Evolutionary conservation across 1,139 yeast species (phyloP).

Genomic region (Blastobotrys capitulatus): DNA sequence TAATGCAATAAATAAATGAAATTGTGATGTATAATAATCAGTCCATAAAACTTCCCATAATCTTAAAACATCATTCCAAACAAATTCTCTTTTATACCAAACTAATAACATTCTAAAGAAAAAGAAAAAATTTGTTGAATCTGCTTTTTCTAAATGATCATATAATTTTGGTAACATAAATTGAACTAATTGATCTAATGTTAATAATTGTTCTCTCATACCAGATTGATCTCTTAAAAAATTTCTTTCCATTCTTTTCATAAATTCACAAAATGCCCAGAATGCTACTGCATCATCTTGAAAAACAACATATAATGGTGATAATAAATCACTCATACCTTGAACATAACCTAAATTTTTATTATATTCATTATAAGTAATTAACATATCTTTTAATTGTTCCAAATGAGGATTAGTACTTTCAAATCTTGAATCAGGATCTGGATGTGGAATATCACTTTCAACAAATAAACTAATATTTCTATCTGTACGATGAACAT

Average conservation of each 20-base stretch:
- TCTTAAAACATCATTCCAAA: conserved; percentile 67
- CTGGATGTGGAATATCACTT: conserved; percentile 45
- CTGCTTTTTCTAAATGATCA: conserved; percentile 78
- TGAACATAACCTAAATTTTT: conserved; percentile 88
- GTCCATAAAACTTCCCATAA: conserved; percentile 95
- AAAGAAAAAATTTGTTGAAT: conserved; percentile 84
- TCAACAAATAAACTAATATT: conserved; percentile 59
- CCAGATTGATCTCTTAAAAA: conserved; percentile 89
- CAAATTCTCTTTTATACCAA: conserved; percentile 91
- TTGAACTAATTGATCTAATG: conserved; percentile 76
- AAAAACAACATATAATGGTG: conserved; percentile 75
- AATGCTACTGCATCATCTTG: conserved; percentile 78
- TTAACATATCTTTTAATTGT: conserved; percentile 67
- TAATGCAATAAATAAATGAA: conserved; percentile 78
- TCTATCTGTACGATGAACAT: conserved; percentile 88
- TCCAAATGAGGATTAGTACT: conserved; percentile 64
- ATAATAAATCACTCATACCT: conserved; percentile 92
- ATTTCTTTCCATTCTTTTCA: conserved; percentile 95
- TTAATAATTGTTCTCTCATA: conserved; percentile 80
- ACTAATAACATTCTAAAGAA: conserved; percentile 92
- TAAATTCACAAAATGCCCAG: conserved; percentile 83
- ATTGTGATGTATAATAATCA: conserved; percentile 77
- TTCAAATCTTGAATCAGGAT: conserved; percentile 48
- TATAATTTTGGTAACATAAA: conserved; percentile 83
- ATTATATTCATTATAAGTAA: conserved; percentile 83